Percentiles rank a stretch among this genome's conserved stretches.
Conservation (phyloP, 2,329 filamentous ascomycete genomes). For the Rutstroemia sp. region DNA sequence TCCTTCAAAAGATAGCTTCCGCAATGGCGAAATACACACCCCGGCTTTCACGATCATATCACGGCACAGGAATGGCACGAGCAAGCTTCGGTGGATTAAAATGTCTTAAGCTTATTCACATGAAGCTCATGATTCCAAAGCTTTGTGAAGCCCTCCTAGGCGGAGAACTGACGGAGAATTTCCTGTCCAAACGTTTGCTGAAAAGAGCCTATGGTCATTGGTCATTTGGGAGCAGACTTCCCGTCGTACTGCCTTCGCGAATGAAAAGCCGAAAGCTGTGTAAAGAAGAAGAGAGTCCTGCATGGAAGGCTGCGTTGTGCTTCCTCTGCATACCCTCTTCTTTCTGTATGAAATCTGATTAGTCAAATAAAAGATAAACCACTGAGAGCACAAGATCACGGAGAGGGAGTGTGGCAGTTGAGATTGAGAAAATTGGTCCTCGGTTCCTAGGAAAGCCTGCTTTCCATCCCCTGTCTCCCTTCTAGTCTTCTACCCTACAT, state of each 20-base stretch:
- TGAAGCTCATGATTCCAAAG: background rate
- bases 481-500: background rate
- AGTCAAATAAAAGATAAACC: conserved; percentile 6
- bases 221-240: no score
- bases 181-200: no score
- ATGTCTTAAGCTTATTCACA: conserved; percentile 7
- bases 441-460: conserved; percentile 7
- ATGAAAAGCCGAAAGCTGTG: background rate
- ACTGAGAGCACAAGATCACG: background rate
- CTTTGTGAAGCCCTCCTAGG: background rate
- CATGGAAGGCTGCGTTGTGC: conserved; percentile 27
- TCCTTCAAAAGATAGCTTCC: conserved; percentile 8
- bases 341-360: conserved; percentile 3
- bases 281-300: conserved; percentile 8
- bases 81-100: background rate
- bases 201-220: no score
- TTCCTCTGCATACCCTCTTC: conserved; percentile 19
- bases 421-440: conserved; percentile 7
- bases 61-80: background rate
- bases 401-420: conserved; percentile 6
- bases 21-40: conserved; percentile 8
- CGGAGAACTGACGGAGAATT: no score
- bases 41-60: conserved; percentile 6
- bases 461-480: background rate
- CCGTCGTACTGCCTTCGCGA: background rate